Base-by-base conservation (phyloP, 2,329 filamentous ascomycete genomes). In the Cryoendolithus antarcticus region DNA sequence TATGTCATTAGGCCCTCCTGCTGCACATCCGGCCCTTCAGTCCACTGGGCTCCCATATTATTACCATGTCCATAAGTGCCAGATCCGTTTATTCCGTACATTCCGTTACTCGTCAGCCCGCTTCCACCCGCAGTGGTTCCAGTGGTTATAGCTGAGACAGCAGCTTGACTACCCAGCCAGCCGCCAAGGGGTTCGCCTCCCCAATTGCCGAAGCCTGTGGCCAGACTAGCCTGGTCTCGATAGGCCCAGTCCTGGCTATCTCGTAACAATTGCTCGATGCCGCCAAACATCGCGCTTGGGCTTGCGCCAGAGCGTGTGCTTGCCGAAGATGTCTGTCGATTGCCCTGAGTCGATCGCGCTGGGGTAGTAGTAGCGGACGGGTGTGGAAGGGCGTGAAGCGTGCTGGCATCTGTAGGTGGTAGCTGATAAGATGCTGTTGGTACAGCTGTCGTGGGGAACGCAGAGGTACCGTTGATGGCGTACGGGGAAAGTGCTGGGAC, bases 141-240 rank as follows among this genome's bases (percentile, higher is more conserved):
- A 21, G 19, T 6, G 6, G 3, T 21, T 3, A 6, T 6, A 21
- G 19, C 19, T 4, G 6, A 4, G 6, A 6, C 19, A 6, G 19
- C 19, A 6, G 19, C 19, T 21, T 21, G 19, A 6, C 19, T 6
- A 21, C 19, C 19, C 6, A 21, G 19, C 19, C 19, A 21, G 19
- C 19, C 19, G 19, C 19, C 19, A 4, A 21, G 19, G 6, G 19
- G 19, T 21, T 21, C 34, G 54, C 50, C 7, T 48, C 47, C 62
- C 76, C 77, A 82, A 39, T 76, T 77, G 19, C 72, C 77, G 45
- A 81, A 74, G 1, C 76, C 77, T 3, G 71, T 56, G 0, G 72
- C 75, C 3, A 81, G 59, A 36, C 72, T 70, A 11, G 65, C 69
- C 49, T 81, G 75, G 50, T 82, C 77, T 29, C 69, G 63, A 39